phyloP scores from a whole-genome alignment of 768 basidiomycete genomes.

The Termitomyces sp. region DNA sequence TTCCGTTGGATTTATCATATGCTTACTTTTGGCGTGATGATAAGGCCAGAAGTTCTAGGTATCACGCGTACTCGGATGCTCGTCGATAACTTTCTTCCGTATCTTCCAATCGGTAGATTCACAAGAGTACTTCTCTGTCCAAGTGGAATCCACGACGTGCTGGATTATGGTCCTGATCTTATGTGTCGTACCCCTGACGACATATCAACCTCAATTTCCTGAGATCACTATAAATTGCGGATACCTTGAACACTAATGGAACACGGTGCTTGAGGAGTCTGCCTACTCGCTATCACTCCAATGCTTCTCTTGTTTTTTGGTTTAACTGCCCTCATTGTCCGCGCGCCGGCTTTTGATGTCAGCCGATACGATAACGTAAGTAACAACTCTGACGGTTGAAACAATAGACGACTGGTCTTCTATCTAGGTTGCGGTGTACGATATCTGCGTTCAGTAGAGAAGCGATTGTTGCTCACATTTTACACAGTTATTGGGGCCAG shows the following conservation, averaged over 20 bases:
- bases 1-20: conserved; percentile 2
- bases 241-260: not conserved
- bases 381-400: not conserved
- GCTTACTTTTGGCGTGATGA: conserved; percentile 3
- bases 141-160: not conserved
- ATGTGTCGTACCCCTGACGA: not conserved
- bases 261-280: not conserved
- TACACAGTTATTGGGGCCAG: conserved; percentile 65
- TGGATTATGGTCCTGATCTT: not conserved
- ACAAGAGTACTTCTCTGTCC: not conserved
- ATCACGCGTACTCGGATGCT: not conserved
- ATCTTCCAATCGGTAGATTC: not conserved
- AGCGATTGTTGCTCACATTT: not conserved
- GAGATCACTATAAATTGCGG: not conserved
- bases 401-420: conserved; percentile 4
- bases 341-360: conserved; percentile 42
- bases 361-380: conserved; percentile 59
- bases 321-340: conserved; percentile 5
- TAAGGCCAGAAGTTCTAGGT: not conserved
- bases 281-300: not conserved
- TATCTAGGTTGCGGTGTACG: conserved; percentile 51
- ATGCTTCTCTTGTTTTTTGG: conserved; percentile 13
- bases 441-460: not conserved
- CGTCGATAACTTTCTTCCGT: not conserved
- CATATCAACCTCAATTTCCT: not conserved